Conservation (phyloP, 345 rosid genomes). For the Laguncularia racemosa region DNA sequence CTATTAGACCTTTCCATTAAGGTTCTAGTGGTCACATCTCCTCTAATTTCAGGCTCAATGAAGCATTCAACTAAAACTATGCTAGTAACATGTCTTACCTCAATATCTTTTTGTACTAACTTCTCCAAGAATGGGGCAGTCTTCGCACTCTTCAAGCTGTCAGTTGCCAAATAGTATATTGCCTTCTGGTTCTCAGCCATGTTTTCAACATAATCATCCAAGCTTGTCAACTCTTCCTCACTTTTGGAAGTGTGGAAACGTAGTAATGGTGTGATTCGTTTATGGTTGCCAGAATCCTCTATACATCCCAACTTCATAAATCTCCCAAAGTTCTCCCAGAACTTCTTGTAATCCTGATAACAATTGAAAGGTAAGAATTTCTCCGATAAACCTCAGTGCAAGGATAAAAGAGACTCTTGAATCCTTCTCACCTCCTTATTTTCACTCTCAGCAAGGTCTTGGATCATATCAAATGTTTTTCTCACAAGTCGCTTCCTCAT, state of each 20-base stretch:
- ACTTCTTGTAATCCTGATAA: conserved; percentile 84
- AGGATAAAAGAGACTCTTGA: not conserved
- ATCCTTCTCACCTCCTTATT: conserved; percentile 63
- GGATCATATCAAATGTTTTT: conserved; percentile 95
- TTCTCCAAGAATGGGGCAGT: conserved; percentile 96
- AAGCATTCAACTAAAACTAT: not conserved
- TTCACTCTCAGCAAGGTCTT: conserved; percentile 76
- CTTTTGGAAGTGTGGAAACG: conserved; percentile 79
- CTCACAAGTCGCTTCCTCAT: conserved; percentile 98
- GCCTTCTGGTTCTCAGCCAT: conserved; percentile 96
- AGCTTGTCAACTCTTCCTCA: conserved; percentile 70
- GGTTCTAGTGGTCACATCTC: too few species aligned
- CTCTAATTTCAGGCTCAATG: not conserved
- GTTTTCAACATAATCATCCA: conserved; percentile 87
- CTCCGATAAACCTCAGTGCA: conserved; percentile 3
- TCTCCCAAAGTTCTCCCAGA: conserved; percentile 98
- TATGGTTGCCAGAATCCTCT: conserved; percentile 96
- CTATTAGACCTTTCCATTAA: too few species aligned
- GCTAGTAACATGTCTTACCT: conserved; percentile 34
- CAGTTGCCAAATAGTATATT: conserved; percentile 85
- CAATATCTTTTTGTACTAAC: conserved; percentile 78
- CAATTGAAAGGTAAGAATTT: conserved; percentile 4
- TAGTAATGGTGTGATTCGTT: conserved; percentile 79
- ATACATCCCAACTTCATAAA: conserved; percentile 87
- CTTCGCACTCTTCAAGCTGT: conserved; percentile 94